Base-by-base conservation (phyloP, 2,329 filamentous ascomycete species). In the Ambrosiella beaveri region DNA sequence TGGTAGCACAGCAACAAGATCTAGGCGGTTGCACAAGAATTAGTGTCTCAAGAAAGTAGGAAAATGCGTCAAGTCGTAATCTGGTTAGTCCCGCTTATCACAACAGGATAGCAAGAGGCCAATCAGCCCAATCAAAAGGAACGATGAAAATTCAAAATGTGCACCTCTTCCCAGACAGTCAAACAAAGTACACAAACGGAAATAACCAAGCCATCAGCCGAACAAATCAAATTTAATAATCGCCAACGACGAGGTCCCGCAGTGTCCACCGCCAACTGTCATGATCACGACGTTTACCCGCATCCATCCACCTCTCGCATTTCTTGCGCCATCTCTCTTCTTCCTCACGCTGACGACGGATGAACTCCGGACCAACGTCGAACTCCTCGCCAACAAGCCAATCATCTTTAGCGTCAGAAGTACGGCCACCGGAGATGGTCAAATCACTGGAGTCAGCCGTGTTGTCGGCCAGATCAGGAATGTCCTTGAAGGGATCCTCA, bases 321-420 rank as follows among this genome's bases (percentile, higher is more conserved):
- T 90, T 91, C 68, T 84, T 83, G 64, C 85, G 79, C 93, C 93
- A 98, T 61, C 87, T 79, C 53, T 88, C 84, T 71, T 98, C 93
- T 71, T 98, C 93, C 65, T 91, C 88, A 61, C 86, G 79, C 67
- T 97, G 91, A 62, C 90, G 78, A 64, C 84, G 79, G 62, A 97
- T 84, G 67, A 97, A 98, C 68, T 94, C 88, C 2, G 91, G 93
- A 0, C 93, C 93, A 58, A 98, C 88, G 67, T 98, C 93, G 65
- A 98, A 98, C 68, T 98, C 93, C 70, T 98, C 93, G 56, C 88
- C 88, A 11, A 96, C 86, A 54, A 88, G 80, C 78, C 87, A 91
- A 66, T 90, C 85, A 65, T 89, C 85, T 59, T 81, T 80, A 62
- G 81, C 70, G 57, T 84, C 81, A 64, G 78, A 82, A 6, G 52